A percentile compares a stretch with the other conserved stretches of the same genome.
Conservation (phyloP, 75 land plant genomes). For the Pinus albicaulis region DNA sequence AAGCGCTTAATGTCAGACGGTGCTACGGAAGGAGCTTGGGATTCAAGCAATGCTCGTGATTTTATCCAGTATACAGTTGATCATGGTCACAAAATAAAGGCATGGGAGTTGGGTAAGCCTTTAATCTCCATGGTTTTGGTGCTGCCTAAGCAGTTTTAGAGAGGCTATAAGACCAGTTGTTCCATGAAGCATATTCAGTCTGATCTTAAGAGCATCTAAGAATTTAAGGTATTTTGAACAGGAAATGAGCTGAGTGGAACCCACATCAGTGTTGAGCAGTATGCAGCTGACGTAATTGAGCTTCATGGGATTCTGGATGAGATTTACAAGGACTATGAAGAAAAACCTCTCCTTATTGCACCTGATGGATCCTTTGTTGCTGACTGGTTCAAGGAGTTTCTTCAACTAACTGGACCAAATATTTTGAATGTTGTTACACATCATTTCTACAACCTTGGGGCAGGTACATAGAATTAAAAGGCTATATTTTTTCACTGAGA, state of each 20-base stretch:
- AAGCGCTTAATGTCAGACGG: constrained; percentile 23
- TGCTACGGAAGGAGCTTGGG: constrained; percentile 62
- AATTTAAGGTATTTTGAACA: too few relatives aligned
- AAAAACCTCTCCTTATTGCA: constrained; percentile 56
- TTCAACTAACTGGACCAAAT: constrained; percentile 44
- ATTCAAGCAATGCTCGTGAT: constrained; percentile 11
- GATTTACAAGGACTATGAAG: constrained; percentile 28
- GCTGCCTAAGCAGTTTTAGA: too few relatives aligned
- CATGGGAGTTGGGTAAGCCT: background rate
- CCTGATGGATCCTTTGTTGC: constrained; percentile 83
- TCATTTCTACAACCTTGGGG: constrained; percentile 66
- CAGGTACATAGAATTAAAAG: constrained; percentile 44
- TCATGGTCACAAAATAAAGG: constrained; percentile 42
- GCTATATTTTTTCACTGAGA: too few relatives aligned
- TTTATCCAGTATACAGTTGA: background rate
- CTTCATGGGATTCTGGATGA: constrained; percentile 32
- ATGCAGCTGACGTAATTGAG: too few relatives aligned
- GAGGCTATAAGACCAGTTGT: too few relatives aligned
- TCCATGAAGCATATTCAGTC: too few relatives aligned
- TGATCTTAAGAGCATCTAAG: too few relatives aligned
- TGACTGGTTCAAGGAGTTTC: constrained; percentile 55
- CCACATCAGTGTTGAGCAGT: constrained; percentile 13
- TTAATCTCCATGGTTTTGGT: too few relatives aligned
- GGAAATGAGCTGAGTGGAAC: too few relatives aligned
- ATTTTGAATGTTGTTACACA: constrained; percentile 30